A percentile compares a stretch with the other conserved stretches of the same genome.
These are phyloP conservation scores for Leccinum longicurvipes DNA, from an alignment of 768 basidiomycete genomes.

Conservation along the genomic window DNA sequence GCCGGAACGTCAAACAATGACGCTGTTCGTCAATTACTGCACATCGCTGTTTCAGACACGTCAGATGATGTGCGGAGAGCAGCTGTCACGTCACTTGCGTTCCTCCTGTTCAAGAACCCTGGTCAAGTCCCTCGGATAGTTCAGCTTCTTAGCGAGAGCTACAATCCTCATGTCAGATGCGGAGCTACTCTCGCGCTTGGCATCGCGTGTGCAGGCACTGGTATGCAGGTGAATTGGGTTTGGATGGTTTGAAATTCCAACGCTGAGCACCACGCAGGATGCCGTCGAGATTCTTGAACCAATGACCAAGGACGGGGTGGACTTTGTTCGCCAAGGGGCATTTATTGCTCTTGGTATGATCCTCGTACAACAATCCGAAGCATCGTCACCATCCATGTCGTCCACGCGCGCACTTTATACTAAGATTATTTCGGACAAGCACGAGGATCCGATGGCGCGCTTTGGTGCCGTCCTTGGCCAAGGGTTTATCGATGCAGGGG, in stretches of 20 bases:
- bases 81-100: conserved; percentile 93
- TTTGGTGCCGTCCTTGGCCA: conserved; percentile 96
- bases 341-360: conserved; percentile 96
- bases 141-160: conserved; percentile 94
- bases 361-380: conserved; percentile 93
- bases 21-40: conserved; percentile 86
- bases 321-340: conserved; percentile 98
- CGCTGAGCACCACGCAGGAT: conserved; percentile 49
- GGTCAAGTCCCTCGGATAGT: conserved; percentile 95
- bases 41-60: conserved; percentile 97
- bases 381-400: conserved; percentile 77
- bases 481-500: conserved; percentile 96
- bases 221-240: conserved; percentile 66
- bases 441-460: conserved; percentile 98
- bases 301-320: conserved; percentile 96
- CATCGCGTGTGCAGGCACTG: conserved; percentile 96
- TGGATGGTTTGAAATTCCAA: not conserved
- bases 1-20: conserved; percentile 94
- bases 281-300: conserved; percentile 96
- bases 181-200: conserved; percentile 95
- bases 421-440: conserved; percentile 92
- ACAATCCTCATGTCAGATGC: conserved; percentile 97
- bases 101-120: conserved; percentile 96
- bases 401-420: conserved; percentile 80
- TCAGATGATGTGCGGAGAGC: conserved; percentile 96